phyloP scores from a whole-genome alignment of 768 basidiomycete species.

The Russula lepida region DNA sequence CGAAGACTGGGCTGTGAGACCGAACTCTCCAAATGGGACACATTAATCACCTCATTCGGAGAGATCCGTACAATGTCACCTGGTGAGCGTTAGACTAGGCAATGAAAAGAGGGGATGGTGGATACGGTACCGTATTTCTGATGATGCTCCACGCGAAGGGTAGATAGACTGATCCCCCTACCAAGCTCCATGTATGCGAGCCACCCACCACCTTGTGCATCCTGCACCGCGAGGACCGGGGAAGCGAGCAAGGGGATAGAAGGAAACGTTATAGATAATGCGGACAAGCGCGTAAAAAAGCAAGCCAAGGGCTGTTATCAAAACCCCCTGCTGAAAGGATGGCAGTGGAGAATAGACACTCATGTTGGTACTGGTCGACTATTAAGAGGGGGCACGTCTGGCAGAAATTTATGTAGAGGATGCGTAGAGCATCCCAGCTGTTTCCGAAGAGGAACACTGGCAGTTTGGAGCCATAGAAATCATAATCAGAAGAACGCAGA shows the following conservation, averaged over 20 bases:
- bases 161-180: conserved; percentile 3
- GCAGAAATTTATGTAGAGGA: too few relatives aligned
- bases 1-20: not conserved
- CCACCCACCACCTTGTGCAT: conserved; percentile 10
- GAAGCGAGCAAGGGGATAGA: conserved; percentile 12
- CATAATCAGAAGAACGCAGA: too few relatives aligned
- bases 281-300: not conserved
- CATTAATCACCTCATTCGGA: conserved; percentile 1
- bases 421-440: too few relatives aligned
- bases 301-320: not conserved
- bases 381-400: too few relatives aligned
- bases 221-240: conserved; percentile 10
- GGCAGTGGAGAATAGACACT: not conserved
- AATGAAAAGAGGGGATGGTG: not conserved
- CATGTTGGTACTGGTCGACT: too few relatives aligned
- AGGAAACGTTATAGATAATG: conserved; percentile 5
- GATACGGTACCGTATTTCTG: conserved; percentile 6
- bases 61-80: conserved; percentile 13
- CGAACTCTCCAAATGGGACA: not conserved
- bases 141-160: not conserved
- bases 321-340: not conserved
- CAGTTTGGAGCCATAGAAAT: too few relatives aligned
- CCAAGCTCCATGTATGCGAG: conserved; percentile 12
- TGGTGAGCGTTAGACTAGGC: not conserved
- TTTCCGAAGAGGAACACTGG: too few relatives aligned